These are phyloP conservation scores for Aspergillus carlsbadensis DNA, from an alignment of 495 filamentous ascomycete genomes.

Conservation along the genomic window DNA sequence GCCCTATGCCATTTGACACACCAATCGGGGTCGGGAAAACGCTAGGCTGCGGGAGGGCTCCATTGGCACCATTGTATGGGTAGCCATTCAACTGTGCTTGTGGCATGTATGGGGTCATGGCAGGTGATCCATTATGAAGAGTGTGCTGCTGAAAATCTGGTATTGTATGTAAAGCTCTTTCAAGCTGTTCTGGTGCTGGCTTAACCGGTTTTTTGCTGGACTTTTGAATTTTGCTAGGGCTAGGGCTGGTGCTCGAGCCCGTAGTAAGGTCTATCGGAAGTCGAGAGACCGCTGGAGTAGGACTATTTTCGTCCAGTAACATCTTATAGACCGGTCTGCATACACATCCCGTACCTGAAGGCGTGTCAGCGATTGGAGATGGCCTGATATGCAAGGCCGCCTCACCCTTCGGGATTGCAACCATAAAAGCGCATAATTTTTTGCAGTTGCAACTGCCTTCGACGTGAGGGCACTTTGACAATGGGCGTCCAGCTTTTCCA, in stretches of 20 bases:
- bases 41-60: background rate
- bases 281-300: conserved; percentile 14
- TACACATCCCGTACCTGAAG: conserved; percentile 35
- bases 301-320: conserved; percentile 18
- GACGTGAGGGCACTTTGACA: conserved; percentile 74
- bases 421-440: conserved; percentile 51
- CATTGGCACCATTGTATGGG: conserved; percentile 2
- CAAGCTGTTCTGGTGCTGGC: conserved; percentile 26
- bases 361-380: background rate
- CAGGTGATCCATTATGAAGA: conserved; percentile 20
- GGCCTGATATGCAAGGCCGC: background rate
- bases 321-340: conserved; percentile 45
- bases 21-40: background rate
- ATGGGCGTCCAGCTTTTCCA: conserved; percentile 74
- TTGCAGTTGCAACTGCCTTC: conserved; percentile 59
- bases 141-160: conserved; percentile 17
- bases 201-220: conserved; percentile 24
- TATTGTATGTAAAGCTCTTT: conserved; percentile 27
- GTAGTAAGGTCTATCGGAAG: conserved; percentile 16
- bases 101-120: conserved; percentile 12
- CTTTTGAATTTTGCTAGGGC: conserved; percentile 30
- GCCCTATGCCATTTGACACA: background rate
- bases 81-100: conserved; percentile 1
- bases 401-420: conserved; percentile 50
- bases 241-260: conserved; percentile 14